These are phyloP conservation scores for Blastomyces gilchristii DNA, from an alignment of 2,329 filamentous ascomycete genomes.

Conservation along the genomic window DNA sequence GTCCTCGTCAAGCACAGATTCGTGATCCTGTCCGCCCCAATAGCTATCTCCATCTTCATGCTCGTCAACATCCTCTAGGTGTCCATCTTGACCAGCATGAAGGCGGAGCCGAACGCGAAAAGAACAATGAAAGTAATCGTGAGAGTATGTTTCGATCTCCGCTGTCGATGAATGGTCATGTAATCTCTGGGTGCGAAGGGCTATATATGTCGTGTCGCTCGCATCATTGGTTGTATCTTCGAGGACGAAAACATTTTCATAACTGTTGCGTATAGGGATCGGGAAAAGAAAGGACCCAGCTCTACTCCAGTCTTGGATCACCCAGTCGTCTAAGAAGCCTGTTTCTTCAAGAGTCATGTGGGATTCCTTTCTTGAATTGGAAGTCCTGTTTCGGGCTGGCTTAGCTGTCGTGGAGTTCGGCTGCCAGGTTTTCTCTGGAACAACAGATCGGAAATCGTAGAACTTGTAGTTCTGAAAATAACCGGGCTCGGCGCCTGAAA, in stretches of 20 bases:
- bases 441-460: slow-evolving; percentile 42
- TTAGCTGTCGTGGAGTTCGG: slow-evolving; percentile 40
- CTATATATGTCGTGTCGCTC: slow-evolving; percentile 33
- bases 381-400: slow-evolving; percentile 34
- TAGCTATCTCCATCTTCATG: neutral
- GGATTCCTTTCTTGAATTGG: slow-evolving; percentile 10
- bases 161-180: slow-evolving; percentile 37
- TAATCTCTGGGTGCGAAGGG: slow-evolving; percentile 38
- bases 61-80: slow-evolving; percentile 12
- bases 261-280: slow-evolving; percentile 37
- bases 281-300: slow-evolving; percentile 29
- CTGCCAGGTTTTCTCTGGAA: slow-evolving; percentile 20
- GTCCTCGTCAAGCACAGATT: neutral
- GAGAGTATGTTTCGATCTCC: slow-evolving; percentile 39
- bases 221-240: slow-evolving; percentile 16
- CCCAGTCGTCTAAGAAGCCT: slow-evolving; percentile 27
- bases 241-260: slow-evolving; percentile 39
- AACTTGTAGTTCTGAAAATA: slow-evolving; percentile 45
- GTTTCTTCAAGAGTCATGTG: slow-evolving; percentile 9
- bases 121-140: slow-evolving; percentile 39
- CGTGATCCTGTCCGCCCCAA: neutral
- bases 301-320: slow-evolving; percentile 39
- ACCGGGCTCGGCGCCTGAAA: slow-evolving; percentile 33
- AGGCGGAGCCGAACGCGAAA: slow-evolving; percentile 41
- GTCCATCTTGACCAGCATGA: neutral